Evolutionary conservation across 257 asterid genomes (phyloP), one percentile per base, ranked within the genome.

Genomic region (Gynochthodes officinalis): DNA sequence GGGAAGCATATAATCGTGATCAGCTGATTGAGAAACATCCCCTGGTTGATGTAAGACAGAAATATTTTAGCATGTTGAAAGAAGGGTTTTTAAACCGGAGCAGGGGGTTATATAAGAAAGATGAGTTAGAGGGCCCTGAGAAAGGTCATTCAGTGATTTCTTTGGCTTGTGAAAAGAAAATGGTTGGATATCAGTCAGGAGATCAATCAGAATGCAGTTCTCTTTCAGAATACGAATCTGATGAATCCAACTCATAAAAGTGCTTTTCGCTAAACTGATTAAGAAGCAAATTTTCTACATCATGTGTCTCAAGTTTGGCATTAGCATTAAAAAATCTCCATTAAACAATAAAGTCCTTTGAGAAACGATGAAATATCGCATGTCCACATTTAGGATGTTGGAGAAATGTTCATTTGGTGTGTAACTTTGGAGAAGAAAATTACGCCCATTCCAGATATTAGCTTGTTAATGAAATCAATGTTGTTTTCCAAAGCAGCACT

Each of bases 1-100:
- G 98, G 75, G 99, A 91, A 83, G 93, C 96, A 37, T 90, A 85
- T 80, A 90, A 91, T 63, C 86, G 81, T 15, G 84, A 89, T 67
- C 75, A 60, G 73, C 83, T 93, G 60, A 76, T 86, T 48, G 90
- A 90, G 86, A 86, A 86, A 61, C 96, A 89, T 76, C 96, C 92
- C 12, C 80, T 91, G 39, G 92, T 85, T 67, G 87, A 73, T 37
- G 67, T 88, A 54, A 60, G 96, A 85, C 86, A 82, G 30, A 90
- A 82, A 70, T 88, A 84, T 32, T 81, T 81, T 2, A 79, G 73
- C 76, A 84, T 94, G 92, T 86, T 91, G 96, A 85, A 78, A 77
- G 76, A 73, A 75, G 97, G 97, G 28, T 82, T 89, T 65, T 79
- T 87, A 64, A 89, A 89, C 62, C 81, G 90, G 44, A 93, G 96